A percentile compares a stretch with the other conserved stretches of the same genome.
phyloP scores from a whole-genome alignment of 163 green algal genomes.

The Scenedesmus sp. region DNA sequence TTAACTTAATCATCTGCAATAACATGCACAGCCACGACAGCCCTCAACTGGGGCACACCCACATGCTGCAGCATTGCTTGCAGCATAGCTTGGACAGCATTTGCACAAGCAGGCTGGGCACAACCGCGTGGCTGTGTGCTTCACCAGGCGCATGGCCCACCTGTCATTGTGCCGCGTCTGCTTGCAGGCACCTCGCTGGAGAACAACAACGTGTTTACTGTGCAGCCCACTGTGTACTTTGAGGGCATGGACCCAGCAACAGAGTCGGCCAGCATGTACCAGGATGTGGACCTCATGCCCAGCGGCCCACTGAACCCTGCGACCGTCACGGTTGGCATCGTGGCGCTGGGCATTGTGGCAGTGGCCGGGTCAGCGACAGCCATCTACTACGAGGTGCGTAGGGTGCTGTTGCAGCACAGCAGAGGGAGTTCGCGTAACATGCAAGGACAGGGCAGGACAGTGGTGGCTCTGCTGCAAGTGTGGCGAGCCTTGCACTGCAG shows the following conservation, averaged over 20 bases:
- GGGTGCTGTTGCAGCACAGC: background rate
- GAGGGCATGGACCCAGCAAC: conserved; percentile 72
- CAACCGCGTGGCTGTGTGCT: background rate
- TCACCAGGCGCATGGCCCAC: too few relatives aligned
- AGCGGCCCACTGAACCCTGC: conserved; percentile 62
- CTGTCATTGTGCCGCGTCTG: background rate
- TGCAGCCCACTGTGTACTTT: conserved; percentile 84
- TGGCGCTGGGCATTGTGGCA: conserved; percentile 68
- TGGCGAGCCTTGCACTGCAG: too few relatives aligned
- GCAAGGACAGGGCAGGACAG: too few relatives aligned
- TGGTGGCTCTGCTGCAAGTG: too few relatives aligned
- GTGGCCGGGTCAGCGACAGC: conserved; percentile 74
- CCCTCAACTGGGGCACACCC: too few relatives aligned
- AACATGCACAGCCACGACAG: too few relatives aligned
- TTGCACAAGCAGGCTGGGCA: background rate
- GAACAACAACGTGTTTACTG: conserved; percentile 95
- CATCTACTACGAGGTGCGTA: conserved; percentile 75
- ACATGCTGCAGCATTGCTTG: background rate
- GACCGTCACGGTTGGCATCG: conserved; percentile 62
- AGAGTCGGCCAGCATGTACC: conserved; percentile 73
- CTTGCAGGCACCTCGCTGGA: conserved; percentile 88
- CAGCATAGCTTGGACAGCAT: background rate
- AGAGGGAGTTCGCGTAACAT: too few relatives aligned
- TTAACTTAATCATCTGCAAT: too few relatives aligned
- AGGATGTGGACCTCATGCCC: conserved; percentile 61